These are phyloP conservation scores for Tylopilus sp. DNA, from an alignment of 1,284 basidiomycete genomes.

Conservation along the genomic window DNA sequence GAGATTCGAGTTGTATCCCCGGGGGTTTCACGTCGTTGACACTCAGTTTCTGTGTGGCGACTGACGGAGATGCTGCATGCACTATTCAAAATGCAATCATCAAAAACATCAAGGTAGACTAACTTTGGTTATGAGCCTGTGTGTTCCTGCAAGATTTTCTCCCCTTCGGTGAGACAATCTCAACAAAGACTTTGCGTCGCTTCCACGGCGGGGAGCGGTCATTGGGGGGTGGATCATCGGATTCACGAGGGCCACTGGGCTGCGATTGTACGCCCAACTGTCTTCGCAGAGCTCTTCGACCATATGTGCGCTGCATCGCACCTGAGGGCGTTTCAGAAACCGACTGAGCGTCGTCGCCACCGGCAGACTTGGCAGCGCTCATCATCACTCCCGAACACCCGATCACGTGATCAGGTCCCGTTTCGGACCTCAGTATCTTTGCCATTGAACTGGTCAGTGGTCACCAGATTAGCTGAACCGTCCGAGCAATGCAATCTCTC, in stretches of 20 bases:
- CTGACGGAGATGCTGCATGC: not conserved
- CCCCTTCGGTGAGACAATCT: constrained; percentile 21
- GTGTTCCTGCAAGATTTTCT: not conserved
- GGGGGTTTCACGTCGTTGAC: not conserved
- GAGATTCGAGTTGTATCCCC: not conserved
- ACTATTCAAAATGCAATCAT: not conserved
- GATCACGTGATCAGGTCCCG: constrained; percentile 15
- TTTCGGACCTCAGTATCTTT: not conserved
- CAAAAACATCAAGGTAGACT: not conserved
- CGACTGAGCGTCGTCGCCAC: not conserved
- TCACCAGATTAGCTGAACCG: not conserved
- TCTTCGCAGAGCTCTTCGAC: constrained; percentile 32
- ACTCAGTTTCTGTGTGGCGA: not conserved
- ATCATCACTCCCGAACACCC: not conserved
- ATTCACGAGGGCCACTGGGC: not conserved
- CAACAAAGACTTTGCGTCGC: constrained; percentile 18
- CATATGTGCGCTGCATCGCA: constrained; percentile 39
- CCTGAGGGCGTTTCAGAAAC: not conserved
- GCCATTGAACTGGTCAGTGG: not conserved
- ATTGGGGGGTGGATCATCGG: not conserved
- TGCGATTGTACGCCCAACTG: not conserved
- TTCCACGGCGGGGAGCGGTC: constrained; percentile 21
- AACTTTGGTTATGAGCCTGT: not conserved
- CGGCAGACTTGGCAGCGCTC: too few relatives aligned
- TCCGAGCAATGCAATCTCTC: constrained; percentile 48